Percentiles rank a stretch among this genome's conserved stretches.
Evolutionary conservation across 2,329 filamentous ascomycete species (phyloP).

Genomic region (Thielaviopsis cerberus): DNA sequence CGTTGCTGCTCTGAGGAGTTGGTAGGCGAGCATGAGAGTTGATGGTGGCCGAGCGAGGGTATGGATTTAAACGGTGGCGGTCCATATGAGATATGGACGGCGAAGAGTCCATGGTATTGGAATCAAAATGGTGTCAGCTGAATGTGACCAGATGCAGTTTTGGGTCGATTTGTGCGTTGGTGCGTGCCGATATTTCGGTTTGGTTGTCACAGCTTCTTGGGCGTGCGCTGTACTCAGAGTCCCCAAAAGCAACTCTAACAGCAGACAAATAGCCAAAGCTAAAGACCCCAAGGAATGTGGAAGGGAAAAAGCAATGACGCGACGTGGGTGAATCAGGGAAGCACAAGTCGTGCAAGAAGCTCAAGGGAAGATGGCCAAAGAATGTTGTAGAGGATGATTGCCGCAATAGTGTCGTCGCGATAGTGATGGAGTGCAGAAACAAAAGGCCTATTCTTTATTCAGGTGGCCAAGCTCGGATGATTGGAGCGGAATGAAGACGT

Average conservation of each 20-base stretch:
- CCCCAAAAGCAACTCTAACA: too few species aligned
- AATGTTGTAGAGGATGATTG: not conserved
- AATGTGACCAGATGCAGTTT: not conserved
- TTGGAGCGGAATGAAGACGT: not conserved
- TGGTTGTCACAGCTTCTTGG: not conserved
- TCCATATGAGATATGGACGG: slow-evolving; percentile 27
- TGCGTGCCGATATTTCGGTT: not conserved
- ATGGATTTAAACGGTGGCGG: slow-evolving; percentile 26
- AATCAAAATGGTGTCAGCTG: not conserved
- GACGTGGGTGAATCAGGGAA: not conserved
- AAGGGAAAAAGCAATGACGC: not conserved
- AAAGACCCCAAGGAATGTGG: not conserved
- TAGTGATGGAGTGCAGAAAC: not conserved
- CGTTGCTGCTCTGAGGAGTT: slow-evolving; percentile 25
- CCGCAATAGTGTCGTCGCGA: not conserved
- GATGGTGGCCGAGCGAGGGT: slow-evolving; percentile 14
- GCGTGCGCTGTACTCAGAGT: too few species aligned
- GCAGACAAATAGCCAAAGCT: not conserved
- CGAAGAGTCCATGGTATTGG: slow-evolving; percentile 15
- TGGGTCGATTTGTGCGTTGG: not conserved
- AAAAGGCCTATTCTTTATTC: not conserved
- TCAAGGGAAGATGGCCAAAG: not conserved
- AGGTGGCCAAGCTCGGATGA: not conserved
- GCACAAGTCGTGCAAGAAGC: not conserved
- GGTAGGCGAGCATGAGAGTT: slow-evolving; percentile 9